A percentile compares a stretch with the other conserved stretches of the same genome.
phyloP scores from a whole-genome alignment of 306 rosid species.

The Prunus fruticosa region DNA sequence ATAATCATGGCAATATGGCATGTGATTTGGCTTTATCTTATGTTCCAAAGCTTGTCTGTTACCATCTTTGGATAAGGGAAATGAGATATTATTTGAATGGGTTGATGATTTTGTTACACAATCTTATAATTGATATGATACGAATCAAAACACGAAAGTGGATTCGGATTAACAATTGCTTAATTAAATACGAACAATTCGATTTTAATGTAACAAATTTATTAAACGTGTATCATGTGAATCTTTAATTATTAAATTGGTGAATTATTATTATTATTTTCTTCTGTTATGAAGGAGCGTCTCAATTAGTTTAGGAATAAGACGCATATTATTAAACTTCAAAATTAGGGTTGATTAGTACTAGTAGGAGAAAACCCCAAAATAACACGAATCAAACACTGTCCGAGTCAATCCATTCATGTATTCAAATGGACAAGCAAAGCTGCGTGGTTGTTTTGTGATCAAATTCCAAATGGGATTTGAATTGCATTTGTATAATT shows the following conservation, averaged over 20 bases:
- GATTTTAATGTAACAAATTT: too few species aligned
- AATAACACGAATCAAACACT: not conserved
- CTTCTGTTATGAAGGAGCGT: too few species aligned
- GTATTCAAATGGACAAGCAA: not conserved
- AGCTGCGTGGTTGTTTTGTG: not conserved
- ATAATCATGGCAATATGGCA: not conserved
- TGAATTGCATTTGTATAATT: not conserved
- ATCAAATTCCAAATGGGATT: not conserved
- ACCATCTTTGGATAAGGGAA: not conserved
- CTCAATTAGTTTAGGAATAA: too few species aligned
- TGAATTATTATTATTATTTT: too few species aligned
- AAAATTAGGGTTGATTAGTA: not conserved
- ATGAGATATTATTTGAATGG: not conserved
- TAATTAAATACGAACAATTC: too few species aligned
- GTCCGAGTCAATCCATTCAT: not conserved
- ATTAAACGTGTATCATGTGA: too few species aligned
- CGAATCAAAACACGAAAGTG: not conserved
- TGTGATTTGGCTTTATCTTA: not conserved
- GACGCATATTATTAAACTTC: not conserved
- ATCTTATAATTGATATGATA: not conserved
- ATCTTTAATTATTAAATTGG: too few species aligned
- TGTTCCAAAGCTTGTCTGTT: not conserved
- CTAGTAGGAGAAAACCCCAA: not conserved
- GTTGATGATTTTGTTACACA: not conserved
- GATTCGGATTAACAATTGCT: too few species aligned